Conservation (phyloP, 257 asterid genomes). For the Ilex asprella region DNA sequence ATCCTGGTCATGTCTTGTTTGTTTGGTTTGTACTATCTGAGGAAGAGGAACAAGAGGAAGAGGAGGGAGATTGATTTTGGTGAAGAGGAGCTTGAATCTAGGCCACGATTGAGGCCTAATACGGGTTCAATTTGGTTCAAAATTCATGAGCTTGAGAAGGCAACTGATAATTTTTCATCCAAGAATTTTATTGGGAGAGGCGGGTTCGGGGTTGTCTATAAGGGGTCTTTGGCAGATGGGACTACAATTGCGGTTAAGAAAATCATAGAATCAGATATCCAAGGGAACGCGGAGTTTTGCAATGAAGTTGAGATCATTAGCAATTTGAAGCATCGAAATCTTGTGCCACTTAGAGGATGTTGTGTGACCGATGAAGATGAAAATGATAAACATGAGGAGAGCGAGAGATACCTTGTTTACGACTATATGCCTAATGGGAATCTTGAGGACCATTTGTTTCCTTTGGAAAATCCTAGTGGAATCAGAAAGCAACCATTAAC, state of each 20-base stretch:
- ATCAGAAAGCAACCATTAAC: constrained; percentile 27
- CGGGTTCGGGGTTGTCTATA: constrained; percentile 77
- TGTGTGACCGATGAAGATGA: constrained; percentile 48
- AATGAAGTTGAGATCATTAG: constrained; percentile 95
- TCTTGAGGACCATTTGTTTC: constrained; percentile 72
- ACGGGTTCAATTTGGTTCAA: constrained; percentile 61
- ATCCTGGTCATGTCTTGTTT: constrained; percentile 28
- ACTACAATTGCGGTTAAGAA: constrained; percentile 70
- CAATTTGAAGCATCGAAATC: constrained; percentile 80
- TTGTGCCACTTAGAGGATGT: constrained; percentile 82
- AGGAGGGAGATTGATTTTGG: constrained; percentile 20
- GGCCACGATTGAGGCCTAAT: constrained; percentile 58
- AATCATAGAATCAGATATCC: constrained; percentile 65
- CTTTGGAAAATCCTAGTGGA: constrained; percentile 1
- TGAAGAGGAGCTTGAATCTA: constrained; percentile 34
- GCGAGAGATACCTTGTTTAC: constrained; percentile 66
- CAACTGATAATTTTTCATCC: constrained; percentile 51
- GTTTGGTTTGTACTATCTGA: constrained; percentile 52
- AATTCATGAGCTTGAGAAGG: constrained; percentile 68
- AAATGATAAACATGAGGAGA: constrained; percentile 27
- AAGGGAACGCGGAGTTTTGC: constrained; percentile 70
- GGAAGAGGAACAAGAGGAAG: constrained; percentile 42
- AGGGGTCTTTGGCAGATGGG: constrained; percentile 64
- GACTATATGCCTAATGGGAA: constrained; percentile 91
- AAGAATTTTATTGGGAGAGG: constrained; percentile 82